Evolutionary conservation across 108 stramenopile genomes (phyloP).

Genomic region (Skeletonema potamos): DNA sequence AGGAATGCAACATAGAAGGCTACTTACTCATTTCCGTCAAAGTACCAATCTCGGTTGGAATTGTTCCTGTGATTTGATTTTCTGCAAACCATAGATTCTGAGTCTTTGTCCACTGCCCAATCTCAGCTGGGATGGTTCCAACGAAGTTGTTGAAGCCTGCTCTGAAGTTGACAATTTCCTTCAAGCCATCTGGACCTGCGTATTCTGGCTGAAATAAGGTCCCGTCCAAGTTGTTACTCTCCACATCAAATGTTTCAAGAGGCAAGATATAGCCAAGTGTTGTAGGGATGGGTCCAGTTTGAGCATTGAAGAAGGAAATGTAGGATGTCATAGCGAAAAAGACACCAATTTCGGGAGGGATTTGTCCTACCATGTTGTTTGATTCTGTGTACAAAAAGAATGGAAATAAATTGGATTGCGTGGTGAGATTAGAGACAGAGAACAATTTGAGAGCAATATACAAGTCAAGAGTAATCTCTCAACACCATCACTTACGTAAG

Average conservation of each 20-base stretch:
- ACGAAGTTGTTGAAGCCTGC: constrained; percentile 59
- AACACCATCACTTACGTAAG: constrained; percentile 37
- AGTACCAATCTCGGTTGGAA: constrained; percentile 56
- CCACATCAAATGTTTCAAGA: constrained; percentile 50
- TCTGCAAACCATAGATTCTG: constrained; percentile 49
- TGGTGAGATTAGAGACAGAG: neutral
- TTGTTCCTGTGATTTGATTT: constrained; percentile 57
- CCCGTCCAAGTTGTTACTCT: constrained; percentile 45
- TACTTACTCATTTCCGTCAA: constrained; percentile 41
- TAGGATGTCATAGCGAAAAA: constrained; percentile 40
- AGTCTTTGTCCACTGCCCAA: constrained; percentile 62
- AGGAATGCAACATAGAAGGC: neutral
- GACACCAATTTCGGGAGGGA: constrained; percentile 62
- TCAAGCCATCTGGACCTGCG: constrained; percentile 28
- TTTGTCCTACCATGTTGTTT: constrained; percentile 56
- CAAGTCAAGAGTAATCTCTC: neutral
- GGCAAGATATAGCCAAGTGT: constrained; percentile 31
- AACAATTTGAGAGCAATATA: too few relatives aligned
- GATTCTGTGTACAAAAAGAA: constrained; percentile 26
- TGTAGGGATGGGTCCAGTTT: constrained; percentile 37
- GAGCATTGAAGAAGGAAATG: constrained; percentile 45
- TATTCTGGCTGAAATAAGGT: constrained; percentile 43
- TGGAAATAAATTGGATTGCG: neutral
- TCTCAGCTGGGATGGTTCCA: constrained; percentile 69
- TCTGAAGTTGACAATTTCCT: constrained; percentile 36